A percentile compares a stretch with the other conserved stretches of the same genome.
phyloP scores from a whole-genome alignment of 2,329 filamentous ascomycete genomes.

The Annulohypoxylon truncatum region DNA sequence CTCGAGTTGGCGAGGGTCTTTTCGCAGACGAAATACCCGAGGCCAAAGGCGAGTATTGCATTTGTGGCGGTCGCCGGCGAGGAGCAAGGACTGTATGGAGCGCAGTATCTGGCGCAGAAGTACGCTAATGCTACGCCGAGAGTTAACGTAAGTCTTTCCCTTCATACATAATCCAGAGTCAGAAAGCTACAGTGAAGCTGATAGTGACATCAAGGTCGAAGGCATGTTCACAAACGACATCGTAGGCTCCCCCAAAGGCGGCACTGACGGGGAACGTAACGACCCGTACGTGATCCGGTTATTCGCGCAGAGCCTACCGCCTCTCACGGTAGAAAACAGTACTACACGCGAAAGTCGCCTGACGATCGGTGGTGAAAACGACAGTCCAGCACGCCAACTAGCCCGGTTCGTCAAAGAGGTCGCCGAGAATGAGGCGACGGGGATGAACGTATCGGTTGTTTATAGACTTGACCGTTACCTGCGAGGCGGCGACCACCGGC shows the following conservation, averaged over 20 bases:
- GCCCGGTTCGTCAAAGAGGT: constrained; percentile 67
- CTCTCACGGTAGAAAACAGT: constrained; percentile 54
- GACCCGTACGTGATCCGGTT: constrained; percentile 65
- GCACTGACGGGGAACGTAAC: constrained; percentile 56
- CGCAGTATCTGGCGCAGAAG: constrained; percentile 63
- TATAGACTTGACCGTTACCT: constrained; percentile 68
- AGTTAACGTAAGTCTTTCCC: constrained; percentile 48
- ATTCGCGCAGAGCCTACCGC: constrained; percentile 63
- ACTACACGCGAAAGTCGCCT: constrained; percentile 54
- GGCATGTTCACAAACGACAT: constrained; percentile 70
- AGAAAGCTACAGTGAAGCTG: not conserved
- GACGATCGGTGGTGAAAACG: constrained; percentile 64
- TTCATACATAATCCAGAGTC: not conserved
- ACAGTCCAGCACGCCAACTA: constrained; percentile 65
- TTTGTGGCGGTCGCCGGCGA: constrained; percentile 69
- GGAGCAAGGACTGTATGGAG: constrained; percentile 66
- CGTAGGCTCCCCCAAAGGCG: constrained; percentile 62
- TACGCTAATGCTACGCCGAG: constrained; percentile 59
- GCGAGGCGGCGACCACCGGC: constrained; percentile 66
- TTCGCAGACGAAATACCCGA: constrained; percentile 54
- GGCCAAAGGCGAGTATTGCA: constrained; percentile 63
- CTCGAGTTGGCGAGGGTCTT: constrained; percentile 67
- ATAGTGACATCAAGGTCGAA: constrained; percentile 57
- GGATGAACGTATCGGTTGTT: constrained; percentile 67
- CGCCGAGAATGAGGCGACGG: constrained; percentile 61